Evolutionary conservation across 441 rosid genomes (phyloP).

Genomic region (Manihot esculenta): DNA sequence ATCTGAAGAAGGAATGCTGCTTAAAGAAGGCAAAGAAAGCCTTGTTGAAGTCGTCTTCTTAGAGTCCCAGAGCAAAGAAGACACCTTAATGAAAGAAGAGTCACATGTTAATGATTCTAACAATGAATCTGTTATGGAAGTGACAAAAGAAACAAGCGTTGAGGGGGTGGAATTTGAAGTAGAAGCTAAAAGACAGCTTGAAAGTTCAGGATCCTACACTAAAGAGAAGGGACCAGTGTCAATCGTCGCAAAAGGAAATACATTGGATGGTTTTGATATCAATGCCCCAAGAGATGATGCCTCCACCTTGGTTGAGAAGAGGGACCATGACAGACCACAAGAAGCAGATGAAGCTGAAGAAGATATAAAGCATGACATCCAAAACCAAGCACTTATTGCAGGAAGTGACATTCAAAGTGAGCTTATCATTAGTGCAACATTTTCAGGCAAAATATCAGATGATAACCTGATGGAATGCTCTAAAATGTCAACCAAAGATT

Average conservation of each 20-base stretch:
- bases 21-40: constrained; percentile 20
- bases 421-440: background rate
- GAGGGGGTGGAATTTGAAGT: constrained; percentile 26
- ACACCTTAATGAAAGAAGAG: constrained; percentile 16
- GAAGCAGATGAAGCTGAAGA: constrained; percentile 21
- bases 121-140: constrained; percentile 6
- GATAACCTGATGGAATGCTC: constrained; percentile 22
- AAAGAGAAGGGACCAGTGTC: constrained; percentile 22
- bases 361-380: constrained; percentile 13
- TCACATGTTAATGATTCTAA: constrained; percentile 6
- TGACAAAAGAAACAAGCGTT: constrained; percentile 20
- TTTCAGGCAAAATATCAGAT: constrained; percentile 16
- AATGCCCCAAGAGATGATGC: constrained; percentile 23
- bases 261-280: constrained; percentile 6
- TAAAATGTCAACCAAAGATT: constrained; percentile 22
- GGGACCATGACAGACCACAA: constrained; percentile 14
- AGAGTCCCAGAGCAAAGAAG: constrained; percentile 22
- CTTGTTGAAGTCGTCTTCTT: constrained; percentile 10
- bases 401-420: constrained; percentile 21
- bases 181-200: constrained; percentile 27
- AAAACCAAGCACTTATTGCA: constrained; percentile 21
- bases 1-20: constrained; percentile 13
- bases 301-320: constrained; percentile 17
- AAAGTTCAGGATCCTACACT: constrained; percentile 18
- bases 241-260: constrained; percentile 15